These are phyloP conservation scores for Verticillium zaregamsianum DNA, from an alignment of 2,329 filamentous ascomycete species.

Conservation along the genomic window DNA sequence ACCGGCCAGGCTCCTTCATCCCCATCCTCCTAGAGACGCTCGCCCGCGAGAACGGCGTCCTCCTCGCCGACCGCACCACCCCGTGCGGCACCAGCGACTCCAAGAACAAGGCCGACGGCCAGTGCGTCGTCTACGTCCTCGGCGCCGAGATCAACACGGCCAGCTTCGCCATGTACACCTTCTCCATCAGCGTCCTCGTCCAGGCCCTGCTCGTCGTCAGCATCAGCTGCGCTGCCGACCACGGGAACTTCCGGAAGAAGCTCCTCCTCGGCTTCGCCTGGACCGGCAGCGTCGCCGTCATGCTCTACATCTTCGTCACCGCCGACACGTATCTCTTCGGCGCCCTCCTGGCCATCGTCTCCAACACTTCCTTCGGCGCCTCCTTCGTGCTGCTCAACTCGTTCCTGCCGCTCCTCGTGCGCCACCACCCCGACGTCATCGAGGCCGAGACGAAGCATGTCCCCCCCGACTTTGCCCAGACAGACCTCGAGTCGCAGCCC, in stretches of 20 bases:
- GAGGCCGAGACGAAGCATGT: conserved; percentile 15
- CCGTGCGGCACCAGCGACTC: conserved; percentile 67
- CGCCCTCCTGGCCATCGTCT: conserved; percentile 78
- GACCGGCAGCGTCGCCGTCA: conserved; percentile 74
- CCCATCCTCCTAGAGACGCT: conserved; percentile 93
- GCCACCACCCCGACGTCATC: conserved; percentile 66
- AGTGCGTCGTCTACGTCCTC: conserved; percentile 79
- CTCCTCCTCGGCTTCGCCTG: conserved; percentile 83
- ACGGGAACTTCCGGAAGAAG: conserved; percentile 86
- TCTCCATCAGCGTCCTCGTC: conserved; percentile 84
- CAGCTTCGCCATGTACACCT: conserved; percentile 98
- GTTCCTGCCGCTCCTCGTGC: conserved; percentile 85
- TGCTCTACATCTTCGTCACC: conserved; percentile 79
- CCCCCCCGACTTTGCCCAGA: conserved; percentile 13
- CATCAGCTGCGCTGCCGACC: conserved; percentile 93
- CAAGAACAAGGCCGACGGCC: conserved; percentile 45
- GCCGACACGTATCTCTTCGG: conserved; percentile 76
- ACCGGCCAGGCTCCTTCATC: conserved; percentile 74
- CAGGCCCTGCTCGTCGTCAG: conserved; percentile 91
- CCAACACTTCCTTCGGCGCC: conserved; percentile 91
- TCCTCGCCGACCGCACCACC: conserved; percentile 70
- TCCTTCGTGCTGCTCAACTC: conserved; percentile 96
- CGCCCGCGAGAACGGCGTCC: conserved; percentile 84
- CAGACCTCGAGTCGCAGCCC: conserved; percentile 31
- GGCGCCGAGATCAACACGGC: conserved; percentile 90